Conservation (phyloP, 2,329 filamentous ascomycete species). For the Fonsecaea monophora region DNA sequence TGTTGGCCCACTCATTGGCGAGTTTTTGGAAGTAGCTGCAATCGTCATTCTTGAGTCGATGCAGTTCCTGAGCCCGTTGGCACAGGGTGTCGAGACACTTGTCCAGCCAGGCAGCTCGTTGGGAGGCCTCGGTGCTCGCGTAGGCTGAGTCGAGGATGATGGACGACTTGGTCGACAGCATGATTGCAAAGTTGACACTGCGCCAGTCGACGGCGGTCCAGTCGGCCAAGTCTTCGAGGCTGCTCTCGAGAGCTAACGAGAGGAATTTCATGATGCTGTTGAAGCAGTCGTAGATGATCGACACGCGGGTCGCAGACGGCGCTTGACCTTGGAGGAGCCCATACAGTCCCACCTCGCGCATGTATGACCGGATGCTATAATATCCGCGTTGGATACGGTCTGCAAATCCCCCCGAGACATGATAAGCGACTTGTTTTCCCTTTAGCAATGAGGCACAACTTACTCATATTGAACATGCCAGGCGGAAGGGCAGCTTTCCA, state of each 20-base stretch:
- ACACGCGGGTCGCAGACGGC: slow-evolving; percentile 23
- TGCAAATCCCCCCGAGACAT: not conserved
- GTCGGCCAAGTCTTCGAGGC: slow-evolving; percentile 26
- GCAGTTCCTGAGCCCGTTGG: slow-evolving; percentile 21
- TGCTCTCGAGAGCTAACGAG: slow-evolving; percentile 18
- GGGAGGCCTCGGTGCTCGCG: slow-evolving; percentile 20
- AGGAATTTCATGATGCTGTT: slow-evolving; percentile 23
- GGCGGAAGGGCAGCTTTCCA: slow-evolving; percentile 18
- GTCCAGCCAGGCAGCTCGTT: slow-evolving; percentile 26
- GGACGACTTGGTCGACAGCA: slow-evolving; percentile 29
- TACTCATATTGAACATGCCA: slow-evolving; percentile 4
- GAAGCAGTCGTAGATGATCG: slow-evolving; percentile 31
- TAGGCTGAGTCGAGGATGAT: slow-evolving; percentile 30
- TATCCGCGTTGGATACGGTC: slow-evolving; percentile 12
- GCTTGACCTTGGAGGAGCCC: slow-evolving; percentile 28
- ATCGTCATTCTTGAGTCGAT: slow-evolving; percentile 11
- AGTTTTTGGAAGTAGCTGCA: slow-evolving; percentile 26
- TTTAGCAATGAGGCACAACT: not conserved
- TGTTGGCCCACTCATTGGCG: slow-evolving; percentile 25
- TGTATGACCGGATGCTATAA: slow-evolving; percentile 17
- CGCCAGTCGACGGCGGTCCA: slow-evolving; percentile 30
- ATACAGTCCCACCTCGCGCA: slow-evolving; percentile 32
- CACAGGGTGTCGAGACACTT: slow-evolving; percentile 31
- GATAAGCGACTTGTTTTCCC: not conserved
- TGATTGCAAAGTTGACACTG: slow-evolving; percentile 24